A percentile compares a stretch with the other conserved stretches of the same genome.
Conservation (phyloP, 2,329 filamentous ascomycete species). For the Xylaria polymorpha region DNA sequence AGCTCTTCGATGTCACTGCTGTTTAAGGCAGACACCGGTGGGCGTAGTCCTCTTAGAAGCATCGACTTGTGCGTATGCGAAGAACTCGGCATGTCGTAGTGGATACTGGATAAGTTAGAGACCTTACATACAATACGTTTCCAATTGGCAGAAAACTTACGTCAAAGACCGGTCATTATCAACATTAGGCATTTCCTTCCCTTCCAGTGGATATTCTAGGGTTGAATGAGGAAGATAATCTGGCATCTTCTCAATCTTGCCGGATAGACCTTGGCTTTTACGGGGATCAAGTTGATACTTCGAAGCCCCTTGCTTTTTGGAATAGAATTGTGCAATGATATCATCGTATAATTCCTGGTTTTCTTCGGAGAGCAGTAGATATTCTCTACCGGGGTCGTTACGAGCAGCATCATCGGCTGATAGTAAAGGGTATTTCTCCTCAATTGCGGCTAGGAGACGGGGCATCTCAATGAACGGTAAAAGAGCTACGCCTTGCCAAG, state of each 20-base stretch:
- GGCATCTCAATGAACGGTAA: slow-evolving; percentile 97
- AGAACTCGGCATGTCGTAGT: slow-evolving; percentile 83
- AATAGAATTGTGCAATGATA: slow-evolving; percentile 87
- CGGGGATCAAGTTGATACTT: slow-evolving; percentile 80
- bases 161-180: slow-evolving; percentile 89
- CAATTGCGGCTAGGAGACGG: slow-evolving; percentile 83
- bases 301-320: slow-evolving; percentile 79
- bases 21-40: slow-evolving; percentile 78
- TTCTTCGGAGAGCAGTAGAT: slow-evolving; percentile 83
- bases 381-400: slow-evolving; percentile 83
- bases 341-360: slow-evolving; percentile 86
- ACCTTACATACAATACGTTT: slow-evolving; percentile 13
- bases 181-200: slow-evolving; percentile 77
- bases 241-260: slow-evolving; percentile 83
- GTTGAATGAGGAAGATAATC: slow-evolving; percentile 86
- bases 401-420: slow-evolving; percentile 80
- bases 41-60: slow-evolving; percentile 84
- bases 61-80: slow-evolving; percentile 88
- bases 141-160: slow-evolving; percentile 61
- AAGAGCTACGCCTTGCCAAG: slow-evolving; percentile 95
- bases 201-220: slow-evolving; percentile 80
- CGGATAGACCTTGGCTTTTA: slow-evolving; percentile 80
- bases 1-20: slow-evolving; percentile 80
- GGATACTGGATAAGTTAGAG: slow-evolving; percentile 69
- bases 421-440: slow-evolving; percentile 82